phyloP scores from a whole-genome alignment of 2,329 filamentous ascomycete genomes.

The Orbilia brochopaga region DNA sequence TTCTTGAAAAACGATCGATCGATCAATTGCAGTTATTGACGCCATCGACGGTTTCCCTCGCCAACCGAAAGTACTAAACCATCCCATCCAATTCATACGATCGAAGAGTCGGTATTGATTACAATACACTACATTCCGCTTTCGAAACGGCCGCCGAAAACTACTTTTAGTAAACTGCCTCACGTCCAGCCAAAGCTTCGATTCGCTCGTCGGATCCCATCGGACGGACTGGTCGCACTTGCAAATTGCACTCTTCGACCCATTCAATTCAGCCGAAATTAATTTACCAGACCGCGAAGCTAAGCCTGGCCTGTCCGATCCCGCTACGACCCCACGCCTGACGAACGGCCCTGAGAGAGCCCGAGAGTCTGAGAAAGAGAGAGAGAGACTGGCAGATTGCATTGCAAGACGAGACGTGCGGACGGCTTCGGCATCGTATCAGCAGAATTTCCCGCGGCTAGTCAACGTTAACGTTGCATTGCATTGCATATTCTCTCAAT shows the following conservation, averaged over 20 bases:
- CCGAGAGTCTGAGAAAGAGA: too few relatives aligned
- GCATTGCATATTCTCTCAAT: background rate
- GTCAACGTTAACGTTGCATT: constrained; percentile 6
- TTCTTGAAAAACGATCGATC: too few relatives aligned
- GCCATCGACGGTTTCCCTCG: too few relatives aligned
- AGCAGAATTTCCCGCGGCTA: constrained; percentile 4
- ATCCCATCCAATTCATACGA: too few relatives aligned
- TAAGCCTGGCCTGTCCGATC: background rate
- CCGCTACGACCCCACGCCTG: background rate
- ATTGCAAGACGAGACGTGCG: too few relatives aligned
- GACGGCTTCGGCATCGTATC: constrained; percentile 4
- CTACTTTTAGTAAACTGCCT: too few relatives aligned
- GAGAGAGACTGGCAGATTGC: background rate
- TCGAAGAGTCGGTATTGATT: too few relatives aligned
- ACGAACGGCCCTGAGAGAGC: background rate
- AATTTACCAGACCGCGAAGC: background rate
- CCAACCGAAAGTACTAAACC: too few relatives aligned
- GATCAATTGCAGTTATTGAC: too few relatives aligned
- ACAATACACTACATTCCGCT: too few relatives aligned
- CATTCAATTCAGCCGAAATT: constrained; percentile 9
- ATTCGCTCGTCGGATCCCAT: background rate
- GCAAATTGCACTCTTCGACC: background rate
- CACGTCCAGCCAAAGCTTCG: background rate
- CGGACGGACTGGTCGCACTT: background rate
- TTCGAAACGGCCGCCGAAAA: too few relatives aligned